These are phyloP conservation scores for Mycena amicta DNA, from an alignment of 768 basidiomycete species.

Conservation along the genomic window DNA sequence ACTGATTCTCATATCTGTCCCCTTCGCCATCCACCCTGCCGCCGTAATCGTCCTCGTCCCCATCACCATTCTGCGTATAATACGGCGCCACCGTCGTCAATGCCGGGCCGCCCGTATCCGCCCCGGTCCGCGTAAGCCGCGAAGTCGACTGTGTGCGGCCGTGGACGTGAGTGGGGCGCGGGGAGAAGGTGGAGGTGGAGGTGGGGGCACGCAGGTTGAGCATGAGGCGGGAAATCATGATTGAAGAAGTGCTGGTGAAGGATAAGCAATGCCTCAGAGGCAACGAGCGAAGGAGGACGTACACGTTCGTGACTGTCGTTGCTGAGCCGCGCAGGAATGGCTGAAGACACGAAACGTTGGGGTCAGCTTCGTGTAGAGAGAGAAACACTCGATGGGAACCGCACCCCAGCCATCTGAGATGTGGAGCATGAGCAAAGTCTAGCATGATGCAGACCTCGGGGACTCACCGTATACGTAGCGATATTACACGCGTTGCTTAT, in stretches of 20 bases:
- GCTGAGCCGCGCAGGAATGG: conserved; percentile 33
- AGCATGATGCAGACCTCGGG: not conserved
- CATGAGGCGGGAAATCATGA: conserved; percentile 43
- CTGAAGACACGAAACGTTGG: conserved; percentile 25
- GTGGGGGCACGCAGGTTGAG: conserved; percentile 43
- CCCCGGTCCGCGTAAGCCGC: not conserved
- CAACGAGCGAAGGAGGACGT: conserved; percentile 9
- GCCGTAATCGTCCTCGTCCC: too few relatives aligned
- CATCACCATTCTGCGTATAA: not conserved
- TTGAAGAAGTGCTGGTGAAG: conserved; percentile 34
- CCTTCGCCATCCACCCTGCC: too few relatives aligned
- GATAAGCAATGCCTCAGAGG: not conserved
- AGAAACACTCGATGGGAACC: conserved; percentile 5
- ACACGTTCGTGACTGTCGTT: conserved; percentile 42
- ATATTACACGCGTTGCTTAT: conserved; percentile 41
- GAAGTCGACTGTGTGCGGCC: not conserved
- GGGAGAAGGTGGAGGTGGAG: not conserved
- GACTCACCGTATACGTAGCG: conserved; percentile 38
- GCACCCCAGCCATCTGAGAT: conserved; percentile 35
- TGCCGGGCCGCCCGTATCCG: not conserved
- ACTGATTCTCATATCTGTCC: too few relatives aligned
- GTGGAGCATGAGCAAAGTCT: not conserved
- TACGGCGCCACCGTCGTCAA: conserved; percentile 12
- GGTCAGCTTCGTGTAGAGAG: not conserved
- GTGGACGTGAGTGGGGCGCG: not conserved